These are phyloP conservation scores for Kwoniella pini DNA, from an alignment of 768 basidiomycete species.

Conservation along the genomic window DNA sequence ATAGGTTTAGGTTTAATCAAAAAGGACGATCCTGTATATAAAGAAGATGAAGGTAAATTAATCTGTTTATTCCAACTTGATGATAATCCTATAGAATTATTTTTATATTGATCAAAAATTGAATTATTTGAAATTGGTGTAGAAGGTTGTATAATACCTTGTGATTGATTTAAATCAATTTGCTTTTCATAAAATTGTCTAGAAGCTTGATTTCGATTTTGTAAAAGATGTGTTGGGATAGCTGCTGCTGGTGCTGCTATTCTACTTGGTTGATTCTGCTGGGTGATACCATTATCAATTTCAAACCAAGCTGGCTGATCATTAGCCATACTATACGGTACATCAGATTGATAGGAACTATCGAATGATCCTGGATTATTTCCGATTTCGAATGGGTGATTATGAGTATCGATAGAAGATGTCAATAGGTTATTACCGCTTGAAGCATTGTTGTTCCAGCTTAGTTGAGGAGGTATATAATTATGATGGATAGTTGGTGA, in stretches of 20 bases:
- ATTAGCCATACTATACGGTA: too few relatives aligned
- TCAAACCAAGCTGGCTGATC: too few relatives aligned
- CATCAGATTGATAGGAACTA: too few relatives aligned
- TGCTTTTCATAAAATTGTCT: too few relatives aligned
- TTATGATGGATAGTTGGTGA: conserved; percentile 3
- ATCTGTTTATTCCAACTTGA: conserved; percentile 6
- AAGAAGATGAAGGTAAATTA: background rate
- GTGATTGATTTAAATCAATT: too few relatives aligned
- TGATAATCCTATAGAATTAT: background rate
- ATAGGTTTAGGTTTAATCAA: background rate
- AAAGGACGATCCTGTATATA: background rate
- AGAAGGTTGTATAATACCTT: too few relatives aligned
- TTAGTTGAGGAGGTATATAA: conserved; percentile 28
- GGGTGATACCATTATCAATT: too few relatives aligned
- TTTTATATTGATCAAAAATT: background rate
- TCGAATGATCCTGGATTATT: background rate
- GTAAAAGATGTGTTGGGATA: background rate
- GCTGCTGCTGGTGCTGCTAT: conserved; percentile 30
- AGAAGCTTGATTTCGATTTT: background rate
- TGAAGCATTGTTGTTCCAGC: conserved; percentile 30
- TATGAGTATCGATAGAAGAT: background rate
- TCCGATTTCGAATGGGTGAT: background rate
- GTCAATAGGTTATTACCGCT: conserved; percentile 9
- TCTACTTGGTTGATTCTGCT: background rate
- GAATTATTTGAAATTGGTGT: too few relatives aligned